Percentiles rank a stretch among this genome's conserved stretches.
Evolutionary conservation across 352 stramenopile genomes (phyloP).

Genomic region (Aphanomyces invadans): DNA sequence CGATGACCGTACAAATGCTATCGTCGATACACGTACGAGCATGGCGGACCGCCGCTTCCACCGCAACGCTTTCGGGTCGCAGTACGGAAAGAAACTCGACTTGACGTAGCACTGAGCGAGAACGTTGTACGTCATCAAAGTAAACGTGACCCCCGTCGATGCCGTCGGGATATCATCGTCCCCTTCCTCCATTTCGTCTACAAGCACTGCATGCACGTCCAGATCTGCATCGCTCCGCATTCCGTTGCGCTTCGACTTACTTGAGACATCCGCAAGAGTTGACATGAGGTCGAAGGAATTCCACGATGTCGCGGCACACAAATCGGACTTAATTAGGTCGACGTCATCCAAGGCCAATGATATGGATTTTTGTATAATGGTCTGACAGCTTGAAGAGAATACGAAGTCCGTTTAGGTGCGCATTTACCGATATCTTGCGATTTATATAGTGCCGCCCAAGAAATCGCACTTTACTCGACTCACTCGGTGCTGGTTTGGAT

Average conservation of each 20-base stretch:
- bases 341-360: too few relatives aligned
- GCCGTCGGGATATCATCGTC: not conserved
- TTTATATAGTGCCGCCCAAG: not conserved
- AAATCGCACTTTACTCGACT: not conserved
- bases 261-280: too few relatives aligned
- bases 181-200: not conserved
- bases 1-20: not conserved
- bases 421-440: too few relatives aligned
- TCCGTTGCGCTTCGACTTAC: too few relatives aligned
- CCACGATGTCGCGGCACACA: not conserved
- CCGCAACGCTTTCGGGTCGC: slow-evolving; percentile 40
- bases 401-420: not conserved
- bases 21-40: slow-evolving; percentile 33
- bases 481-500: not conserved
- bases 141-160: not conserved
- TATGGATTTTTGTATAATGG: too few relatives aligned
- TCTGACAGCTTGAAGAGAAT: too few relatives aligned
- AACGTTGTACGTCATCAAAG: slow-evolving; percentile 84
- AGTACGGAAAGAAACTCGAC: slow-evolving; percentile 78
- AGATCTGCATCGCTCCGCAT: not conserved
- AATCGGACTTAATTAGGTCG: not conserved
- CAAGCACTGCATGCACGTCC: not conserved
- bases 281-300: too few relatives aligned
- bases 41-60: slow-evolving; percentile 69
- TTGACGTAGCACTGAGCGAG: slow-evolving; percentile 74